Evolutionary conservation across 2,329 filamentous ascomycete genomes (phyloP).

Genomic region (Neofusicoccum sp.): DNA sequence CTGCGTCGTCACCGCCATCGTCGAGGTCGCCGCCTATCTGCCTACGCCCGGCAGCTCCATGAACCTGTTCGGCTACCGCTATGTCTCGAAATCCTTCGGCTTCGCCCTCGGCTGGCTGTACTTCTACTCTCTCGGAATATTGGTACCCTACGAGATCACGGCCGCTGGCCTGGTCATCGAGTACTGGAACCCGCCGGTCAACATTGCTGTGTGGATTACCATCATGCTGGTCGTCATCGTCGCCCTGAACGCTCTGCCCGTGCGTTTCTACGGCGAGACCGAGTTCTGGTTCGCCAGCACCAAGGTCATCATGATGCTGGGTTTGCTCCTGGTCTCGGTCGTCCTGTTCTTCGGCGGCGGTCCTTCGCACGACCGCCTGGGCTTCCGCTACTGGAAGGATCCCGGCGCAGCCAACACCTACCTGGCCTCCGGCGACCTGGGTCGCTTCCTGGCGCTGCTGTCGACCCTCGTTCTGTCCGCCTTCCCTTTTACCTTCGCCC

Average conservation of each 20-base stretch:
- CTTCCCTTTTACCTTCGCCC: constrained; percentile 48
- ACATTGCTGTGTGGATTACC: constrained; percentile 43
- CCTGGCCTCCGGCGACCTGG: constrained; percentile 48
- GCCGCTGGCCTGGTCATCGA: constrained; percentile 42
- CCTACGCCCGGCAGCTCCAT: constrained; percentile 58
- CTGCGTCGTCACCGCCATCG: constrained; percentile 52
- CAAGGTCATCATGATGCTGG: constrained; percentile 56
- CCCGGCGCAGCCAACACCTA: constrained; percentile 54
- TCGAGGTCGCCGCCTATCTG: constrained; percentile 62
- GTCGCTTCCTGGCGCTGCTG: constrained; percentile 57
- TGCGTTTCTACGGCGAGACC: constrained; percentile 55
- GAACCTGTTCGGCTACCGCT: constrained; percentile 52
- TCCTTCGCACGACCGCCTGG: constrained; percentile 52
- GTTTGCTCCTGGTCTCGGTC: constrained; percentile 55
- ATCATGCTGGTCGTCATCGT: constrained; percentile 45
- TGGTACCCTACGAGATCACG: constrained; percentile 40
- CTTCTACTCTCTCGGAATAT: constrained; percentile 39
- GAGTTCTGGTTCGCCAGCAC: constrained; percentile 58
- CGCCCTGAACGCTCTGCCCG: constrained; percentile 51
- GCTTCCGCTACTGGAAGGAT: constrained; percentile 55
- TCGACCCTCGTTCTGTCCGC: constrained; percentile 54
- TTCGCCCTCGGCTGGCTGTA: constrained; percentile 51
- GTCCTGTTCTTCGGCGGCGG: constrained; percentile 62
- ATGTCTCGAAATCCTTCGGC: constrained; percentile 48
- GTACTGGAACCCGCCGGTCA: constrained; percentile 44